Evolutionary conservation across 495 filamentous ascomycete species (phyloP).

Genomic region (Penicillium odoratum): DNA sequence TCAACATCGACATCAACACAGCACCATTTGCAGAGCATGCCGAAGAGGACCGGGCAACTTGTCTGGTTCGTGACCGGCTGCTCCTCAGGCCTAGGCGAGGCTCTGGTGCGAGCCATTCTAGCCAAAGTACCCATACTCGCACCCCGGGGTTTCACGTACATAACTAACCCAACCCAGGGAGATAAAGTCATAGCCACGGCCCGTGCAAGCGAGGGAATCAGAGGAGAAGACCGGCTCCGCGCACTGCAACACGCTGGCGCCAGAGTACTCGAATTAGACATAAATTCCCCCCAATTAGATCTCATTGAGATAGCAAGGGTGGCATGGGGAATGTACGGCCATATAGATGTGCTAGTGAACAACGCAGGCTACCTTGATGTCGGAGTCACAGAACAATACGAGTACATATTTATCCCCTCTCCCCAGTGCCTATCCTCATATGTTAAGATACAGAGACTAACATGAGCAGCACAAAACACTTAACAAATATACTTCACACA

Average conservation of each 20-base stretch:
- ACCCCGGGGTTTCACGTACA: neutral
- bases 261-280: conserved; percentile 38
- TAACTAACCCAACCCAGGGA: conserved; percentile 27
- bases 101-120: conserved; percentile 42
- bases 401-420: neutral
- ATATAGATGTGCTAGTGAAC: conserved; percentile 52
- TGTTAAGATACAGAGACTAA: neutral
- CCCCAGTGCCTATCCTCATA: neutral
- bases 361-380: conserved; percentile 44
- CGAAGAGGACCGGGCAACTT: neutral
- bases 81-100: conserved; percentile 49
- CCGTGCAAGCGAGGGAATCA: conserved; percentile 9
- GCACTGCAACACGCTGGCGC: conserved; percentile 36
- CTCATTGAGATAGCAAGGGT: conserved; percentile 22
- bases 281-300: conserved; percentile 28
- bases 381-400: conserved; percentile 14
- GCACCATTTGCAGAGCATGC: neutral
- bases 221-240: conserved; percentile 35
- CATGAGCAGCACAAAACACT: neutral
- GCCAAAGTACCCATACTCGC: neutral
- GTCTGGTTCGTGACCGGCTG: conserved; percentile 54
- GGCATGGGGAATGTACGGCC: conserved; percentile 38
- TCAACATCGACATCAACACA: neutral
- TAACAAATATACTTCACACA: conserved; percentile 9
- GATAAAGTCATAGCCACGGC: conserved; percentile 56